Evolutionary conservation across 352 stramenopile genomes (phyloP), one percentile per base, ranked within the genome.

Genomic region (Globisporangium nagaii): DNA sequence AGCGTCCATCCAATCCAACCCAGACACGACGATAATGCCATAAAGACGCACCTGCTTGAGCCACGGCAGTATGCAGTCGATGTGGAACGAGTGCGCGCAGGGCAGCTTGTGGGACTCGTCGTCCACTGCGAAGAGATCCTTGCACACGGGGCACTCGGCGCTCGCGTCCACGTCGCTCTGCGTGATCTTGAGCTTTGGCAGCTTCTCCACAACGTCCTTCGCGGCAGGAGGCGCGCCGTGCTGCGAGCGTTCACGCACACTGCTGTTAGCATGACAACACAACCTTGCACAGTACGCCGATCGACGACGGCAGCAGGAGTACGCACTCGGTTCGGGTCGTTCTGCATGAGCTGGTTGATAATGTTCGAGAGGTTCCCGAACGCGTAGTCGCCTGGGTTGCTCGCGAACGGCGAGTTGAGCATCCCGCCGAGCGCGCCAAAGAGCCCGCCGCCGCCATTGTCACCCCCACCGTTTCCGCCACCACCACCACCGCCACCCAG

Each of bases 311-410:
- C 13, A 35, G 20, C 1, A 25, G 7, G 4, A 13, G 4, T 3
- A 63, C 73, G 58, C 77, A 93, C 84, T 61, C 84, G 70, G 56
- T 92, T 95, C 8, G 82, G 69, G 31, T 95, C 84, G 62, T 93
- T 92, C 49, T 92, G 82, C 84, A 95, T 95, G 19, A 95, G 74
- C 54, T 95, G 84, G 57, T 93, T 93, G 50, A 95, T 93, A 24
- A 95, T 69, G 42, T 68, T 90, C 15, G 83, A 75, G 58, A 93
- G 81, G 45, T 87, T 92, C 28, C 84, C 84, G 55, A 95, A 88
- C 4, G 82, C 84, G 42, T 95, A 95, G 63, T 95, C 84, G 1
- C 84, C 82, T 9, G 79, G 61, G 37, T 90, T 88, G 39, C 78
- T 72, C 15, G 73, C 66, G 25, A 66, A 34, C 7, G 53, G 52